Conservation (phyloP, 495 filamentous ascomycete species). For the Trichoderma erinaceum region DNA sequence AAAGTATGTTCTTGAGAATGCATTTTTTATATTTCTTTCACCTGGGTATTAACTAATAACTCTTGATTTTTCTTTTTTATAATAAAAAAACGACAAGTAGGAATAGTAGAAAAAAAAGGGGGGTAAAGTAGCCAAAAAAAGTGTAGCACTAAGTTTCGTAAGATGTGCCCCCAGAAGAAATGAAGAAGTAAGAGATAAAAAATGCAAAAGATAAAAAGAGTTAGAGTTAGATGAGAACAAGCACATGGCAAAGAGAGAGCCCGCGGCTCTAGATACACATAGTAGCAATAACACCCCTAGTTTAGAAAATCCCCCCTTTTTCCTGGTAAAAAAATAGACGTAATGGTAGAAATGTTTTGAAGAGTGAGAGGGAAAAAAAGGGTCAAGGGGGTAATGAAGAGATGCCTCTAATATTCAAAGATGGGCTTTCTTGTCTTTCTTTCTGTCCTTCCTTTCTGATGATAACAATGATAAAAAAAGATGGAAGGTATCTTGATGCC, state of each 20-base stretch:
- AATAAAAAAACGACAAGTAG: background rate
- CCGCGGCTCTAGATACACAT: slow-evolving; percentile 4
- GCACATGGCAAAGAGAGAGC: background rate
- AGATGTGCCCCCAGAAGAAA: background rate
- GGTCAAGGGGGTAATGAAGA: background rate
- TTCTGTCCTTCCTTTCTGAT: no score
- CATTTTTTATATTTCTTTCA: background rate
- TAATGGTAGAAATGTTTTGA: background rate
- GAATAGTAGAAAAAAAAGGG: slow-evolving; percentile 9
- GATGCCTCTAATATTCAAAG: slow-evolving; percentile 1
- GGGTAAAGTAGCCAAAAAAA: background rate
- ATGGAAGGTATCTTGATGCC: background rate
- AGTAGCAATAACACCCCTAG: background rate
- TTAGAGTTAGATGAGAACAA: slow-evolving; percentile 13
- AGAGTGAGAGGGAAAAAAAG: background rate
- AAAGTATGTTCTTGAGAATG: background rate
- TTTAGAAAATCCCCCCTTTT: background rate
- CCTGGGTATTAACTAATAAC: slow-evolving; percentile 8
- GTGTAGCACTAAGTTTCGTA: background rate
- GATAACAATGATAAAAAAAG: background rate
- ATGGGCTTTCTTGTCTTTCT: background rate
- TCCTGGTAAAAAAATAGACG: no score
- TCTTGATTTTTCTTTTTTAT: slow-evolving; percentile 12
- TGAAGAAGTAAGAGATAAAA: background rate
- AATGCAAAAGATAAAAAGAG: slow-evolving; percentile 16